Evolutionary conservation across 148 eudicot species (phyloP), one percentile per base, ranked within the genome.

Genomic region (Fagopyrum tataricum): DNA sequence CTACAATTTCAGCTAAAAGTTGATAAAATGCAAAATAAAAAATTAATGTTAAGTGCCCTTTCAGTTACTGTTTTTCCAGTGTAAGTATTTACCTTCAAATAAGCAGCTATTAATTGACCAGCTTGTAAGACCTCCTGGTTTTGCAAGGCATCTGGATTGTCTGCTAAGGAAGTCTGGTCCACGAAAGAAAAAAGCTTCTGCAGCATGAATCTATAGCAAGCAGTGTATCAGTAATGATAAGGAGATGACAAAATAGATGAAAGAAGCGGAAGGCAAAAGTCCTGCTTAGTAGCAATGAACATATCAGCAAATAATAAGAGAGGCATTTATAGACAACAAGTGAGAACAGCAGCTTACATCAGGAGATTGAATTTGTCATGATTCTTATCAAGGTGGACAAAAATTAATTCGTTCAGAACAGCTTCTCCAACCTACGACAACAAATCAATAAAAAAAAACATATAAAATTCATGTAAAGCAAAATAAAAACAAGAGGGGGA

Each of bases 111-210:
- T 76, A 95, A 82, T 78, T 90, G 97, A 76, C 98, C 98, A 69
- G 89, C 92, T 78, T 90, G 83, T 76, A 95, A 69, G 70, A 91
- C 96, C 82, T 95, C 98, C 42, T 95, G 98, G 75, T 88, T 90
- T 80, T 88, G 93, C 85, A 90, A 79, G 56, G 98, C 79, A 84
- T 95, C 98, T 39, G 97, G 86, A 79, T 88, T 95, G 88, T 95
- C 98, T 43, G 85, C 86, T 64, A 84, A 84, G 71, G 98, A 95
- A 49, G 96, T 95, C 84, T 91, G 90, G 81, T 95, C 98, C 75
- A 88, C 79, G 37, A 90, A 84, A 75, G 98, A 95, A 82, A 95
- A 95, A 66, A 95, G 96, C 76, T 95, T 95, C 89, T 91, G 98
- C 89, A 91, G 67, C 97, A 95, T 91, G 76, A 91, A 90, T 71